phyloP scores from a whole-genome alignment of 169 alveolate genomes.

The Plasmodium berghei region DNA sequence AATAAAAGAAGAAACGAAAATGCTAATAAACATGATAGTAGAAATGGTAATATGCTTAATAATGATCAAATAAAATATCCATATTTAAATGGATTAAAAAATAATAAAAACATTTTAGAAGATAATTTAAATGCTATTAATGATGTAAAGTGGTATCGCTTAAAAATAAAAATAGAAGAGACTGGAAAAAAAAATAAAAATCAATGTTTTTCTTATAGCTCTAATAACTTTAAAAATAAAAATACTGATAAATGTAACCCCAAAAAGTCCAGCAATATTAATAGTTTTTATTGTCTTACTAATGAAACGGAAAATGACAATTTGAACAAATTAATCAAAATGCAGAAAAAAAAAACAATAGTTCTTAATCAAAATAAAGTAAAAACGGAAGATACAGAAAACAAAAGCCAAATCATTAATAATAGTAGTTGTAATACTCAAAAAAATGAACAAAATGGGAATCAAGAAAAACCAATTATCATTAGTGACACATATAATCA shows the following conservation, averaged over 20 bases:
- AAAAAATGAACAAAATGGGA: not conserved
- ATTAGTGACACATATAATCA: not conserved
- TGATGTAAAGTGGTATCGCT: constrained; percentile 58
- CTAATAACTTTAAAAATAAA: constrained; percentile 1
- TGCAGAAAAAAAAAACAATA: constrained; percentile 8
- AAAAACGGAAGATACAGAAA: not conserved
- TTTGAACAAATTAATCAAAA: constrained; percentile 15
- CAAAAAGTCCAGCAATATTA: not conserved
- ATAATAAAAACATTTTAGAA: constrained; percentile 12
- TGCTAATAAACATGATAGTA: constrained; percentile 1
- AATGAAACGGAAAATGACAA: not conserved
- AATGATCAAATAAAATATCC: constrained; percentile 23
- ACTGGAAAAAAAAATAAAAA: constrained; percentile 41
- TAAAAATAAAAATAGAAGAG: constrained; percentile 53
- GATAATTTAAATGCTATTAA: constrained; percentile 13
- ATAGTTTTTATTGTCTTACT: constrained; percentile 2
- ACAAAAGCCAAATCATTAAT: not conserved
- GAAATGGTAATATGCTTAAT: constrained; percentile 9
- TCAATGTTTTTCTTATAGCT: not conserved
- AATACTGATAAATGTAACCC: not conserved
- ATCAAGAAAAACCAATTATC: not conserved
- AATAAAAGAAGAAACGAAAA: not conserved
- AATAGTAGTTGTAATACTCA: constrained; percentile 4
- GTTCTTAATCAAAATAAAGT: constrained; percentile 1
- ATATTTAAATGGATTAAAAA: constrained; percentile 21